phyloP scores from a whole-genome alignment of 139 green algal species.

The Trebouxia sp. region DNA sequence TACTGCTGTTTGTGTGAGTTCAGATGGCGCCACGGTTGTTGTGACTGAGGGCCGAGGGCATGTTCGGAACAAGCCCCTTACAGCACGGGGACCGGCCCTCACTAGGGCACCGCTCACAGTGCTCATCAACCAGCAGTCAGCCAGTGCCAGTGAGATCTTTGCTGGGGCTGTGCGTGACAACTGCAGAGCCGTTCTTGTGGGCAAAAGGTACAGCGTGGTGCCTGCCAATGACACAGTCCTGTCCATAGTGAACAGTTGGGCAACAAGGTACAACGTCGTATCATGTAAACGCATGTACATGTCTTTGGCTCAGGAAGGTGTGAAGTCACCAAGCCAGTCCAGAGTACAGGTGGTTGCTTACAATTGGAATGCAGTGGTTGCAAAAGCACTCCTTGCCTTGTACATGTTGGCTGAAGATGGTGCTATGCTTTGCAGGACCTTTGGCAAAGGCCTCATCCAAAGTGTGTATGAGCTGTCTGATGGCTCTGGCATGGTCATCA shows the following conservation, averaged over 20 bases:
- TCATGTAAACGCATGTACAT: background rate
- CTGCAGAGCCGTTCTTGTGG: constrained; percentile 88
- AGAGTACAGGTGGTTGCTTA: no score
- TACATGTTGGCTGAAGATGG: no score
- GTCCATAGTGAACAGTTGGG: no score
- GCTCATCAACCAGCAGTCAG: constrained; percentile 88
- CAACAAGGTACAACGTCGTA: no score
- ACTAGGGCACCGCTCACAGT: constrained; percentile 62
- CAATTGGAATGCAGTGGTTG: no score
- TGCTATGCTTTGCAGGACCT: constrained; percentile 63
- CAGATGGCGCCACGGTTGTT: constrained; percentile 67
- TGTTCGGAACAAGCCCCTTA: constrained; percentile 32
- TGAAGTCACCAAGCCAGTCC: no score
- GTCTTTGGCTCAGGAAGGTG: no score
- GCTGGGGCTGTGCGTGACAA: constrained; percentile 94
- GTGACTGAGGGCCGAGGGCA: constrained; percentile 54
- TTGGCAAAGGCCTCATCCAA: constrained; percentile 97
- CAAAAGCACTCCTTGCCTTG: no score
- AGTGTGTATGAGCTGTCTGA: constrained; percentile 95
- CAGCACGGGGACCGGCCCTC: constrained; percentile 31
- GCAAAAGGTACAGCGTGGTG: constrained; percentile 33
- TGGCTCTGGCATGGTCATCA: constrained; percentile 86
- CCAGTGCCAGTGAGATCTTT: constrained; percentile 89
- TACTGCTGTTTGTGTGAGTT: background rate
- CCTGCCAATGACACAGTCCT: background rate